Evolutionary conservation across 192 early-diverging fungal genomes (phyloP).

Genomic region (Podila clonocystis): DNA sequence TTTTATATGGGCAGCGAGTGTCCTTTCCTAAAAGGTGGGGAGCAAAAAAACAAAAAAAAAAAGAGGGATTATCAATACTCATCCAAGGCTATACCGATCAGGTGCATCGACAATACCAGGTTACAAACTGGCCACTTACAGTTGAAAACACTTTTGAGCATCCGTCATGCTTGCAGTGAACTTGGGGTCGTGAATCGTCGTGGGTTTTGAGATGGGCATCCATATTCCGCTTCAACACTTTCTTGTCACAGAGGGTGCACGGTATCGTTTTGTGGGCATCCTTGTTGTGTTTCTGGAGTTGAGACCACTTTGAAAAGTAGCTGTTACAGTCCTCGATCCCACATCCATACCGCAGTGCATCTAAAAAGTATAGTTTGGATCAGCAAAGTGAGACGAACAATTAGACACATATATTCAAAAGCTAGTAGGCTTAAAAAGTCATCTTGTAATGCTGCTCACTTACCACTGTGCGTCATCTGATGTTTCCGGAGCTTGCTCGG

Average conservation of each 20-base stretch:
- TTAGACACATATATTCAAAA: background rate
- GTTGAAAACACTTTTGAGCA: conserved; percentile 47
- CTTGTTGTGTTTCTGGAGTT: conserved; percentile 47
- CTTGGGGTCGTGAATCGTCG: conserved; percentile 15
- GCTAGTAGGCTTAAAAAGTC: background rate
- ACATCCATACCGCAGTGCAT: conserved; percentile 47
- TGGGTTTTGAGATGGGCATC: conserved; percentile 37
- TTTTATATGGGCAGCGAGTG: conserved; percentile 46
- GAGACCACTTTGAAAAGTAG: conserved; percentile 48
- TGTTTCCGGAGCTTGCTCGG: conserved; percentile 53
- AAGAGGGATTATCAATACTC: background rate
- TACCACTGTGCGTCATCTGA: conserved; percentile 39
- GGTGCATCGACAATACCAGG: no score
- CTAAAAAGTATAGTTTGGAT: conserved; percentile 5
- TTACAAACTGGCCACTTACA: conserved; percentile 15
- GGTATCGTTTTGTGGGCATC: conserved; percentile 21
- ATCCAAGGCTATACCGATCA: background rate
- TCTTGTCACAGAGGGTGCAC: conserved; percentile 23
- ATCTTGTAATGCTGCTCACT: background rate
- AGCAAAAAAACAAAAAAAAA: background rate
- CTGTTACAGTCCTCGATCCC: conserved; percentile 38
- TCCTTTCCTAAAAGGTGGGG: conserved; percentile 17
- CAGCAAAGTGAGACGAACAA: no score
- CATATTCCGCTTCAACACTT: conserved; percentile 26
- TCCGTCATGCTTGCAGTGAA: conserved; percentile 25